A percentile compares a stretch with the other conserved stretches of the same genome.
Conservation (phyloP, 768 basidiomycete genomes). For the Cyclocybe cylindracea region DNA sequence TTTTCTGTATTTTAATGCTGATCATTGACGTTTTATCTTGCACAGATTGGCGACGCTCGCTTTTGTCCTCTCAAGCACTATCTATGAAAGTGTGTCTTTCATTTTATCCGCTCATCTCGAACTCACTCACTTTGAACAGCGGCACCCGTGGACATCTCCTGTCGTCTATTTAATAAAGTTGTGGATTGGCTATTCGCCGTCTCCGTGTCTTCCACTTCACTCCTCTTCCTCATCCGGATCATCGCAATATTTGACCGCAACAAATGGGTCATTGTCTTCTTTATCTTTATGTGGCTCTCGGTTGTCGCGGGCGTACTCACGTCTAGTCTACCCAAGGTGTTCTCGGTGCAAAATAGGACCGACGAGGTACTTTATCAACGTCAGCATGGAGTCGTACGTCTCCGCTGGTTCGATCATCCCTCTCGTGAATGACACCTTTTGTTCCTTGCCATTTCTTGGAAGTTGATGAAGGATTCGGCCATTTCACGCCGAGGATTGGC, state of each 20-base stretch:
- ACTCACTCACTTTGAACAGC: conserved; percentile 14
- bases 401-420: too few relatives aligned
- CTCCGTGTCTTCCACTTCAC: conserved; percentile 18
- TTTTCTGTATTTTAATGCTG: too few relatives aligned
- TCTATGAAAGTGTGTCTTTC: conserved; percentile 13
- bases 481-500: too few relatives aligned
- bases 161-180: conserved; percentile 5
- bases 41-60: conserved; percentile 9
- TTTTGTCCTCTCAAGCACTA: conserved; percentile 12
- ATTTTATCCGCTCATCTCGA: not conserved
- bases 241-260: conserved; percentile 24
- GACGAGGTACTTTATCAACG: too few relatives aligned
- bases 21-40: not conserved
- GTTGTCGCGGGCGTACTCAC: conserved; percentile 1
- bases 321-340: too few relatives aligned
- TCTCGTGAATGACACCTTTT: too few relatives aligned
- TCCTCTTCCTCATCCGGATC: conserved; percentile 31
- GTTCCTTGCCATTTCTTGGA: too few relatives aligned
- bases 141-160: too few relatives aligned
- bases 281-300: conserved; percentile 29
- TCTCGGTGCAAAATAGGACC: too few relatives aligned
- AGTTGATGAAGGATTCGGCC: too few relatives aligned
- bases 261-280: conserved; percentile 19
- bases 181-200: conserved; percentile 21
- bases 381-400: too few relatives aligned